Base-by-base conservation (phyloP, 2,329 filamentous ascomycete genomes). In the Diaporthe caulivora region DNA sequence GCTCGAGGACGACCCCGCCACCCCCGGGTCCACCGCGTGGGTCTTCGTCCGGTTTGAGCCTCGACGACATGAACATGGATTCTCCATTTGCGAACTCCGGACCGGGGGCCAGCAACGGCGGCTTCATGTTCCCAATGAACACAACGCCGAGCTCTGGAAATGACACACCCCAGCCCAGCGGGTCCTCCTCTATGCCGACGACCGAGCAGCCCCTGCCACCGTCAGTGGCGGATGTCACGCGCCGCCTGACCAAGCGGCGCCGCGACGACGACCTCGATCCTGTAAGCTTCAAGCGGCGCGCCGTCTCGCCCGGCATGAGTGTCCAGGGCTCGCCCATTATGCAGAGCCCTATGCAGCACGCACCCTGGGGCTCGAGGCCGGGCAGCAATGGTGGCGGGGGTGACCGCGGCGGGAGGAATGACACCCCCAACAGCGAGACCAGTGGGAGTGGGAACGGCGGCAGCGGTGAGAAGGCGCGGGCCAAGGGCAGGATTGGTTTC, bases 181-280 rank as follows among this genome's bases (percentile, higher is more conserved):
- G 80, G 2, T 78, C 79, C 11, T 77, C 77, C 4, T 78, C 77
- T 7, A 78, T 80, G 76, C 79, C 79, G 62, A 78, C 62, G 24
- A 37, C 73, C 17, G 67, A 73, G 44, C 71, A 75, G 29, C 72
- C 71, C 44, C 54, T 86, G n/a, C 86, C 87, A 3, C 92, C 92
- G 0, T 92, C 89, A 0, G 90, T 92, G 1, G 91, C 93, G 15
- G 94, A 97, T 78, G 90, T 96, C 67, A 93, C 93, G 6, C 89
- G 94, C 11, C 93, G 95, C 75, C 72, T 75, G 71, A 91, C 89
- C 81, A 97, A 96, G 81, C 92, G 96, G n/a, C 90, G 95, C 29
- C 89, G 95, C 72, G 96, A 98, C 75, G 95, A 98, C 79, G 95
- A 98, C 79, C 93, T 98, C 72, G 95, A 98, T 80, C 92, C 94